These are phyloP conservation scores for Coemansia sp. DNA, from an alignment of 192 early-diverging fungal species.

Conservation along the genomic window DNA sequence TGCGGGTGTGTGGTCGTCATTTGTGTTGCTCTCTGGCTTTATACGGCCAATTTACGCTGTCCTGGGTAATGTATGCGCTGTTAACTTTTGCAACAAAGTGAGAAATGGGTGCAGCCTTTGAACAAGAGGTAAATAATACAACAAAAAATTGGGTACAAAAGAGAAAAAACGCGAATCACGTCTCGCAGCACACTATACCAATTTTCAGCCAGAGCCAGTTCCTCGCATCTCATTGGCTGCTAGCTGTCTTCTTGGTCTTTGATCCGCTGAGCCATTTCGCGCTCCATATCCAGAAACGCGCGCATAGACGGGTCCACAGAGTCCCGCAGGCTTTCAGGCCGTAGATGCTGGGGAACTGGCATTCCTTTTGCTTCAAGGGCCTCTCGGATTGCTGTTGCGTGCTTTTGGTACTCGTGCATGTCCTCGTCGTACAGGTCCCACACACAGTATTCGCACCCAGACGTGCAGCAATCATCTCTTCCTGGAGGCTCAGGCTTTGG, in stretches of 20 bases:
- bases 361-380: constrained; percentile 28
- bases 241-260: constrained; percentile 37
- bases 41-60: too few species aligned
- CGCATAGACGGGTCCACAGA: constrained; percentile 50
- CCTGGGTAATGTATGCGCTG: too few species aligned
- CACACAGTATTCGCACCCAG: constrained; percentile 54
- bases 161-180: constrained; percentile 9
- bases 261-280: constrained; percentile 40
- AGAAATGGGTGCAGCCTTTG: background rate
- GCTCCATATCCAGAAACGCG: constrained; percentile 52
- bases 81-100: too few species aligned
- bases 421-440: constrained; percentile 57
- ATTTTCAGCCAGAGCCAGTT: background rate
- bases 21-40: background rate
- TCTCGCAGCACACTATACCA: background rate
- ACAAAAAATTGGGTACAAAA: background rate
- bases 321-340: constrained; percentile 34
- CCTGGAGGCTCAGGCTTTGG: constrained; percentile 52
- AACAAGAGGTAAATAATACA: constrained; percentile 1
- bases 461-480: constrained; percentile 46
- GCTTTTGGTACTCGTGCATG: constrained; percentile 50
- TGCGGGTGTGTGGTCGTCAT: background rate
- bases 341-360: constrained; percentile 36
- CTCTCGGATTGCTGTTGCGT: constrained; percentile 25
- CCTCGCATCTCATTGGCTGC: constrained; percentile 8